Conservation (phyloP, 2,329 filamentous ascomycete genomes). For the Alternaria gansuensis region DNA sequence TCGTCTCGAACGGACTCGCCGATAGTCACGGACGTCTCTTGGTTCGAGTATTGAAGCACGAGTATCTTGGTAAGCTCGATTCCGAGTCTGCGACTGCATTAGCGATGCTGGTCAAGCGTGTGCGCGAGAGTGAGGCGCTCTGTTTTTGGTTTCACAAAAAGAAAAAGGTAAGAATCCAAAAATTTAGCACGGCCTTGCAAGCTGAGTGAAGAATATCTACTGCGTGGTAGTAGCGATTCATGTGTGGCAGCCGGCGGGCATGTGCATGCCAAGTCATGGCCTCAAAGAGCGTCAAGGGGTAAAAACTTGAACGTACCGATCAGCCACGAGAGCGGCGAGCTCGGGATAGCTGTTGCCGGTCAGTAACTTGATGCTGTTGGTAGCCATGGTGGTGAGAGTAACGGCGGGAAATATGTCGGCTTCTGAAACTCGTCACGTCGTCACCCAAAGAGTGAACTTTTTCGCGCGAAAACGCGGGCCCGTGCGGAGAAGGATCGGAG, state of each 20-base stretch:
- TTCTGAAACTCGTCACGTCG: slow-evolving; percentile 27
- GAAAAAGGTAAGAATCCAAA: neutral
- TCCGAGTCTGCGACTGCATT: slow-evolving; percentile 66
- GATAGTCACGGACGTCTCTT: slow-evolving; percentile 89
- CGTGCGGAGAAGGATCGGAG: slow-evolving; percentile 36
- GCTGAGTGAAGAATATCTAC: neutral
- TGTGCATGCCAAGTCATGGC: slow-evolving; percentile 24
- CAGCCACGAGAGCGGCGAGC: slow-evolving; percentile 73
- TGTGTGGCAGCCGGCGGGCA: slow-evolving; percentile 2
- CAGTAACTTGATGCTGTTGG: slow-evolving; percentile 77
- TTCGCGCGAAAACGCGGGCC: slow-evolving; percentile 28
- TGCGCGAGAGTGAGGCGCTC: neutral
- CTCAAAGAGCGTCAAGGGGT: slow-evolving; percentile 6
- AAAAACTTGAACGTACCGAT: slow-evolving; percentile 61
- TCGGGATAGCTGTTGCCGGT: slow-evolving; percentile 79
- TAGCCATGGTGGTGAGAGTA: slow-evolving; percentile 63
- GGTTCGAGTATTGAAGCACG: slow-evolving; percentile 85
- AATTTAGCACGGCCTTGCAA: neutral
- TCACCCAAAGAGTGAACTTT: slow-evolving; percentile 33
- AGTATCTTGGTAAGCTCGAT: slow-evolving; percentile 81
- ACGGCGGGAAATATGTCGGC: slow-evolving; percentile 29
- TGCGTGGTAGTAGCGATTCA: slow-evolving; percentile 1
- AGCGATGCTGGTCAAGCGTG: slow-evolving; percentile 21
- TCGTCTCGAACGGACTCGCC: slow-evolving; percentile 96
- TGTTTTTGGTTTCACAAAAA: neutral